Evolutionary conservation across 305 asterid species (phyloP), one percentile per base, ranked within the genome.

Genomic region (Ajuga reptans): DNA sequence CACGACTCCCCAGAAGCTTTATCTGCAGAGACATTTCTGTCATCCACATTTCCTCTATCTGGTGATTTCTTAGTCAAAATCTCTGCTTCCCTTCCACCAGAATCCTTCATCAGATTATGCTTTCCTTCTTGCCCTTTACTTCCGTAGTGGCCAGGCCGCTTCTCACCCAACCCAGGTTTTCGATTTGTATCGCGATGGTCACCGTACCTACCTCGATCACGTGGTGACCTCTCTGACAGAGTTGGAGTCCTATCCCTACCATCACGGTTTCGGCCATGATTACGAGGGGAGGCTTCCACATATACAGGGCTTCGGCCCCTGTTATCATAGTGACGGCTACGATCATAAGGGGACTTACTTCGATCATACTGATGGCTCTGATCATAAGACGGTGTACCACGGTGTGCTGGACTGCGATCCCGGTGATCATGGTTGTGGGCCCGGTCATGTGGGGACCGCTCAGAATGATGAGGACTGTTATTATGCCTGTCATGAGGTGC

Each of bases 361-460:
- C 78, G 79, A 71, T 84, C 84, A 63, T 76, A 68, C 58, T 73
- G 77, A 73, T 72, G 77, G 17, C 69, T 77, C 70, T 75, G 74
- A 27, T 82, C 89, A 56, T 81, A 75, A 14, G 91, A 86, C 45
- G 95, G 82, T 29, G 83, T 75, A 27, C 78, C 85, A 51, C 68
- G 84, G 6, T 72, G 84, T 71, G 79, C 77, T 7, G 98, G 97
- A 81, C 97, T 92, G 75, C 81, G 75, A 64, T 82, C 96, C 58
- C 91, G 82, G 66, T 81, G 75, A 45, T 85, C 95, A 78, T 84
- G 79, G 66, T 87, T 64, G 64, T 84, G 89, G 80, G 85, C 62
- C 83, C 97, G 87, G 63, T 88, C 90, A 17, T 69, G 92, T 50
- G 97, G 92, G 83, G 97, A 88, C 83, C 89, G 81, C 84, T 87